Evolutionary conservation across 129 eudicot species (phyloP).

Genomic region (Artemisia annua): DNA sequence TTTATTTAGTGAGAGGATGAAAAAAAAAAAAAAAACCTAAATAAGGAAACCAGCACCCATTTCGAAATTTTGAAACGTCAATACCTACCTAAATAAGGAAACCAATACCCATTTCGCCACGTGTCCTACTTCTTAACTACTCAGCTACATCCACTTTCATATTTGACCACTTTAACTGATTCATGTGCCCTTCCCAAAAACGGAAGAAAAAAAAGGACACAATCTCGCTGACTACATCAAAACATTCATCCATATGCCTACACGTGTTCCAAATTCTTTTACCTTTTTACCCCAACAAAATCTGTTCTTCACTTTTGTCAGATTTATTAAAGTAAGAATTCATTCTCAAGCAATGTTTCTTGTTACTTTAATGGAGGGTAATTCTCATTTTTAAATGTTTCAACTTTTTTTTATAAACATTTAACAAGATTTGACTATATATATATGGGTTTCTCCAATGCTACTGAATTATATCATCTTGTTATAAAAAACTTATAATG

Average conservation of each 20-base stretch:
- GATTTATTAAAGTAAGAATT: conserved; percentile 22
- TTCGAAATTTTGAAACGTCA: too few species aligned
- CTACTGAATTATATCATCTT: too few species aligned
- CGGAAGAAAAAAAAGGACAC: background rate
- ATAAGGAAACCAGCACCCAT: too few species aligned
- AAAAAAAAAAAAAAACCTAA: too few species aligned
- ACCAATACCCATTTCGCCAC: conserved; percentile 32
- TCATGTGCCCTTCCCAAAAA: conserved; percentile 22
- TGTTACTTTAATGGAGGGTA: conserved; percentile 32
- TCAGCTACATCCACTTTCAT: conserved; percentile 23
- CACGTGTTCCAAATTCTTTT: conserved; percentile 38
- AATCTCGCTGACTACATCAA: conserved; percentile 33
- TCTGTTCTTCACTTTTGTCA: conserved; percentile 32
- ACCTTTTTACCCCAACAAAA: conserved; percentile 16
- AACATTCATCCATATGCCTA: conserved; percentile 26
- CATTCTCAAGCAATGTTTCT: conserved; percentile 28
- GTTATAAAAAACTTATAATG: background rate
- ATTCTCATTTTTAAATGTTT: conserved; percentile 5
- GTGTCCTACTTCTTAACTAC: conserved; percentile 31
- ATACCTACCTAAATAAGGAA: background rate
- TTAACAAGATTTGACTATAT: conserved; percentile 11
- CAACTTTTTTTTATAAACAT: background rate
- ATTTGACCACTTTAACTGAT: conserved; percentile 25
- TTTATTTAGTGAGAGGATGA: too few species aligned
- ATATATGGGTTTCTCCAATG: background rate